Conservation (phyloP, 2,329 filamentous ascomycete species). For the Pyrenochaeta sp. region DNA sequence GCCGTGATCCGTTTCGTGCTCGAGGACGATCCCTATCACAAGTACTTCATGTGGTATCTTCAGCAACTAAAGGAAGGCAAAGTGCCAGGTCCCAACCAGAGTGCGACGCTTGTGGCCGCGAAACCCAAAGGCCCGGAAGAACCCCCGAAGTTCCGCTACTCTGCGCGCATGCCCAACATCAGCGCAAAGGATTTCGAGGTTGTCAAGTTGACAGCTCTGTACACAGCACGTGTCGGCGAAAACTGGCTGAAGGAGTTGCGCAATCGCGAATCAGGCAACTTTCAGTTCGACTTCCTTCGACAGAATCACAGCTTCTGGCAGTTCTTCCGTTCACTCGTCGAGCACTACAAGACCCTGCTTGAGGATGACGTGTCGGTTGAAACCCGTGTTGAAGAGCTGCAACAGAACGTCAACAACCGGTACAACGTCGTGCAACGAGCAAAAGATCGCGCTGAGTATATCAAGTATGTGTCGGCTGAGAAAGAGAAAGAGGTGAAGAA, state of each 20-base stretch:
- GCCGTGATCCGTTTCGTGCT: constrained; percentile 90
- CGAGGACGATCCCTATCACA: constrained; percentile 80
- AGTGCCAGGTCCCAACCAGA: constrained; percentile 60
- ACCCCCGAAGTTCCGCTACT: constrained; percentile 89
- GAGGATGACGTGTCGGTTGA: constrained; percentile 76
- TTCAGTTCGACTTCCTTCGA: constrained; percentile 94
- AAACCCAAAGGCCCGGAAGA: constrained; percentile 84
- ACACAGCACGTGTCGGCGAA: constrained; percentile 90
- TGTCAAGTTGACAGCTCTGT: constrained; percentile 80
- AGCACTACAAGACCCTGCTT: constrained; percentile 88
- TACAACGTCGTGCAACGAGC: constrained; percentile 81
- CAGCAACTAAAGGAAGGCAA: constrained; percentile 84
- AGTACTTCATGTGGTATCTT: constrained; percentile 91
- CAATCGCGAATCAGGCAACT: constrained; percentile 87
- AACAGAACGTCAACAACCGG: constrained; percentile 78
- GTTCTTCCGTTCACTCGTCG: constrained; percentile 90
- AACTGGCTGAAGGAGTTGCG: constrained; percentile 89
- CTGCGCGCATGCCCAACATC: constrained; percentile 95
- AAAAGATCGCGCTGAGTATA: constrained; percentile 85
- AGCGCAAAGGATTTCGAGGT: constrained; percentile 88
- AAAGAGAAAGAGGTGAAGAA: constrained; percentile 89
- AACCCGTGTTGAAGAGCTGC: constrained; percentile 74
- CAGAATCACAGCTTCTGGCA: constrained; percentile 96
- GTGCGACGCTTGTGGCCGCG: constrained; percentile 40
- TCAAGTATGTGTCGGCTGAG: constrained; percentile 82